Evolutionary conservation across 306 rosid genomes (phyloP).

Genomic region (Trifolium subterraneum): DNA sequence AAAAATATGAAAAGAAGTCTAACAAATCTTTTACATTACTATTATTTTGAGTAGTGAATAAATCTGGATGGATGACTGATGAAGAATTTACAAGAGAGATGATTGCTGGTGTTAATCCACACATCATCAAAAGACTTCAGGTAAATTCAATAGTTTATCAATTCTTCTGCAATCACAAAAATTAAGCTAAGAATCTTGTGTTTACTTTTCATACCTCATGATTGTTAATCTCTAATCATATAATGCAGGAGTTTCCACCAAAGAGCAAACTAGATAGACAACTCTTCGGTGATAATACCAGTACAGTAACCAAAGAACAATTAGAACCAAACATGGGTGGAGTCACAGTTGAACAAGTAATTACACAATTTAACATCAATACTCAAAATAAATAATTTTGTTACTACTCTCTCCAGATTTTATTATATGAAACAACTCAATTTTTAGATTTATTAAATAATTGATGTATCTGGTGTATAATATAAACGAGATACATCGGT

Average conservation of each 20-base stretch:
- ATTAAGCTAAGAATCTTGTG: not conserved
- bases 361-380: not conserved
- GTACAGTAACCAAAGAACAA: conserved; percentile 55
- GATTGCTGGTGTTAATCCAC: conserved; percentile 78
- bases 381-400: not conserved
- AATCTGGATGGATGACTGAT: conserved; percentile 75
- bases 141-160: not conserved
- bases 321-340: conserved; percentile 53
- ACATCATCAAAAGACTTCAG: conserved; percentile 46
- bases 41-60: conserved; percentile 53
- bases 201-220: not conserved
- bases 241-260: conserved; percentile 69
- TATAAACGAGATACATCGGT: no score
- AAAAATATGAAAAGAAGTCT: not conserved
- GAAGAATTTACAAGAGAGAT: conserved; percentile 80
- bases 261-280: conserved; percentile 59
- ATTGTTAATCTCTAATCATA: conserved; percentile 8
- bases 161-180: not conserved
- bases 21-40: not conserved
- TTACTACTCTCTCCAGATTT: no score
- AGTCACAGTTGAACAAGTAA: conserved; percentile 55
- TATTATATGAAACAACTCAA: no score
- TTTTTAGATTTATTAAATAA: no score
- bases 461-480: no score
- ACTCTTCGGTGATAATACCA: conserved; percentile 60